These are phyloP conservation scores for Botrytis byssoidea DNA, from an alignment of 2,329 filamentous ascomycete species.

Conservation along the genomic window DNA sequence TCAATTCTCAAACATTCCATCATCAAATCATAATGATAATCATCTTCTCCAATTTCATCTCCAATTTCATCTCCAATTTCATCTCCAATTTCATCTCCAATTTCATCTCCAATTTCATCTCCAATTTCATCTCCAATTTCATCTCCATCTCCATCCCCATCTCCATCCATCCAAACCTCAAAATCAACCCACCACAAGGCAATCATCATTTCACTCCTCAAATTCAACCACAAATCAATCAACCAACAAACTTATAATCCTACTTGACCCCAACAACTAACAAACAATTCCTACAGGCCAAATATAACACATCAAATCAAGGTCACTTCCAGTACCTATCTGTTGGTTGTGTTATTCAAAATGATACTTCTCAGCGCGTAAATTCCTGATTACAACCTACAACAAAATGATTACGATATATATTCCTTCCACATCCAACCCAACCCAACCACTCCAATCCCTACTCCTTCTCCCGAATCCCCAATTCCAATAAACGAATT, in stretches of 20 bases:
- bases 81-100: no score
- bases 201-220: not conserved
- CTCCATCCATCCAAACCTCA: not conserved
- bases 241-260: not conserved
- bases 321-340: not conserved
- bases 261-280: not conserved
- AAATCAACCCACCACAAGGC: not conserved
- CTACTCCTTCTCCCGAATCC: not conserved
- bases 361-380: not conserved
- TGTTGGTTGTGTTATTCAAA: not conserved
- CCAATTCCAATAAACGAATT: not conserved
- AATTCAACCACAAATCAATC: not conserved
- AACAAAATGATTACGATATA: not conserved
- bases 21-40: not conserved
- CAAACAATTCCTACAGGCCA: not conserved
- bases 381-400: not conserved
- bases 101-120: no score
- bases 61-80: no score
- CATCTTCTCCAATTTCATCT: not conserved
- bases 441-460: not conserved
- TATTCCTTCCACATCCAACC: not conserved
- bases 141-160: no score
- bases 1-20: not conserved
- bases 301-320: not conserved
- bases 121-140: not conserved